Conservation (phyloP, 176 grass and related monocot species). For the Avena sativa region DNA sequence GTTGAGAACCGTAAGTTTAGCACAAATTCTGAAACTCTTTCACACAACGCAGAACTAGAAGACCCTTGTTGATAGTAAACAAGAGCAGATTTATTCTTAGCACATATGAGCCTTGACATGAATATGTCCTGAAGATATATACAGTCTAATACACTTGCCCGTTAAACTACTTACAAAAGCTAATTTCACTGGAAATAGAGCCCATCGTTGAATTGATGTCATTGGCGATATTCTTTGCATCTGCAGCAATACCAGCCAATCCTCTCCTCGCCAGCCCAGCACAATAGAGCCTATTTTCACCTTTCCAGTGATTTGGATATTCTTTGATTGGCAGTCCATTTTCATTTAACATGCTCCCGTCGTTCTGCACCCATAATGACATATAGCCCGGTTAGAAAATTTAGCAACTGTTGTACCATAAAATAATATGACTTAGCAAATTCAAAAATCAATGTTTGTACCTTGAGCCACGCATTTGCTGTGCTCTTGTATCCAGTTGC, state of each 20-base stretch:
- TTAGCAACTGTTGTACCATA: neutral
- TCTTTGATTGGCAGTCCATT: neutral
- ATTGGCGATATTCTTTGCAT: neutral
- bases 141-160: too few species aligned
- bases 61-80: too few species aligned
- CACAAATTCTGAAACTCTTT: too few species aligned
- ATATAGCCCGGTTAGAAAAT: neutral
- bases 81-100: too few species aligned
- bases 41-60: too few species aligned
- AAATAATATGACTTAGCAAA: neutral
- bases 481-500: conserved; percentile 60
- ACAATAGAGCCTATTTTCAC: neutral
- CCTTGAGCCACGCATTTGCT: conserved; percentile 52
- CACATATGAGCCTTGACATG: too few species aligned
- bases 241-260: neutral
- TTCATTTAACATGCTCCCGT: neutral
- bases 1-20: too few species aligned
- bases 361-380: neutral
- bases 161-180: neutral
- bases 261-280: neutral
- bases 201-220: neutral
- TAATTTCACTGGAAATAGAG: neutral
- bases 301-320: neutral
- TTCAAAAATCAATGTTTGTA: neutral
- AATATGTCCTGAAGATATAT: too few species aligned